Percentiles rank a stretch among this genome's conserved stretches.
These are phyloP conservation scores for Aspergillus spinulosporus DNA, from an alignment of 2,329 filamentous ascomycete species.

Conservation along the genomic window DNA sequence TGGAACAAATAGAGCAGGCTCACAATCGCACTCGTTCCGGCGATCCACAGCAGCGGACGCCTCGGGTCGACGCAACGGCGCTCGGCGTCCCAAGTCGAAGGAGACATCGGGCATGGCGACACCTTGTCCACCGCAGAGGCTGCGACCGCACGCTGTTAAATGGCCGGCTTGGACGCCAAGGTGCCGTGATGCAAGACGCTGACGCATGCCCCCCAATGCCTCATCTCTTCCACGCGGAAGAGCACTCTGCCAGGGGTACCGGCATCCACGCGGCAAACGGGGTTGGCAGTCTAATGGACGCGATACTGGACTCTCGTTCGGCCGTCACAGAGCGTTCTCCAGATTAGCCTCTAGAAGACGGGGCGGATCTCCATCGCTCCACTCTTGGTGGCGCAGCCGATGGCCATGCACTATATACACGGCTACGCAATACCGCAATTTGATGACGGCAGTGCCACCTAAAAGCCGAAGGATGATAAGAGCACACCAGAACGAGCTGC, in stretches of 20 bases:
- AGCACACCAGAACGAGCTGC: too few relatives aligned
- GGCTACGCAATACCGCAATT: too few relatives aligned
- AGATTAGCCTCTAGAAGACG: neutral
- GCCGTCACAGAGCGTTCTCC: neutral
- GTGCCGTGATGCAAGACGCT: neutral
- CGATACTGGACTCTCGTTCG: neutral
- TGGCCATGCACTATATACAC: neutral
- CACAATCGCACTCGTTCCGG: constrained; percentile 9
- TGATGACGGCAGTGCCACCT: too few relatives aligned
- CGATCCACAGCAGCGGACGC: neutral
- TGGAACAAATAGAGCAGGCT: constrained; percentile 24
- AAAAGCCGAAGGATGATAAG: too few relatives aligned
- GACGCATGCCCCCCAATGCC: neutral
- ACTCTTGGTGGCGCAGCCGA: neutral
- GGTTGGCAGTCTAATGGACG: neutral
- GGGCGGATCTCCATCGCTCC: neutral
- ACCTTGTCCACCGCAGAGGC: neutral
- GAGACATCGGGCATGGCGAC: neutral
- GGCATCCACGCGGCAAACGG: neutral
- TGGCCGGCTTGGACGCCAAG: neutral
- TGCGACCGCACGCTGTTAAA: neutral
- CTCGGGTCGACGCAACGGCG: neutral
- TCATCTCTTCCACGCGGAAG: neutral
- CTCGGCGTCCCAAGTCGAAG: neutral
- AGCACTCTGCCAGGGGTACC: neutral